A percentile compares a stretch with the other conserved stretches of the same genome.
phyloP scores from a whole-genome alignment of 106 monocot genomes.

The Vanilla planifolia region DNA sequence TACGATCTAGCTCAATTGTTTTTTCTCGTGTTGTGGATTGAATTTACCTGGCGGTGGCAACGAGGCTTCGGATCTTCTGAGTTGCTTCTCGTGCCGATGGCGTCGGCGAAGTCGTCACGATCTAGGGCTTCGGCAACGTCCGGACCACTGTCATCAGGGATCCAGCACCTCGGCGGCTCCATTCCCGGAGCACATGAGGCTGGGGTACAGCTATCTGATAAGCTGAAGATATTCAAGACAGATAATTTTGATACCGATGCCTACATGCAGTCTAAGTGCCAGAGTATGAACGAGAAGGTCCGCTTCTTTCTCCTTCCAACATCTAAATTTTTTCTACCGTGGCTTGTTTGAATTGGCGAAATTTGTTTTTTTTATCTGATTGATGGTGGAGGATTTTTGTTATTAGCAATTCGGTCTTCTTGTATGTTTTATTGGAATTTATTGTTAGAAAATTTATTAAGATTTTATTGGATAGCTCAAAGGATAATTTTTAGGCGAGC shows the following conservation, averaged over 20 bases:
- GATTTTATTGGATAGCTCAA: not conserved
- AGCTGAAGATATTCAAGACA: slow-evolving; percentile 68
- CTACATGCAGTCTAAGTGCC: slow-evolving; percentile 68
- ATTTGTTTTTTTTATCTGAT: not conserved
- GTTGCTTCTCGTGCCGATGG: slow-evolving; percentile 21
- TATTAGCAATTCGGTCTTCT: too few species aligned
- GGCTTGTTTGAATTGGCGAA: not conserved
- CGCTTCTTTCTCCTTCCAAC: not conserved
- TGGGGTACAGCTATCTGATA: slow-evolving; percentile 43
- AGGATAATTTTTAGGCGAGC: not conserved
- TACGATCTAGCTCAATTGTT: too few species aligned
- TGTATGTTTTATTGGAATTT: too few species aligned
- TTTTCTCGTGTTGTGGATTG: too few species aligned
- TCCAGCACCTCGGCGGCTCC: slow-evolving; percentile 11
- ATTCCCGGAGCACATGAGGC: slow-evolving; percentile 13
- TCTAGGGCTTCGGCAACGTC: slow-evolving; percentile 42
- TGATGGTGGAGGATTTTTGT: not conserved
- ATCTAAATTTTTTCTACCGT: not conserved
- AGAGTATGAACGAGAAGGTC: slow-evolving; percentile 75
- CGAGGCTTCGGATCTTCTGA: too few species aligned
- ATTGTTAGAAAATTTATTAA: too few species aligned
- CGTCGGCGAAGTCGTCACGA: slow-evolving; percentile 48
- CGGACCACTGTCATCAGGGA: slow-evolving; percentile 11
- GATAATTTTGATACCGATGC: slow-evolving; percentile 58
- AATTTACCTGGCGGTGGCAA: too few species aligned